Base-by-base conservation (phyloP, 2,329 filamentous ascomycete genomes). In the Venturia pyrina region DNA sequence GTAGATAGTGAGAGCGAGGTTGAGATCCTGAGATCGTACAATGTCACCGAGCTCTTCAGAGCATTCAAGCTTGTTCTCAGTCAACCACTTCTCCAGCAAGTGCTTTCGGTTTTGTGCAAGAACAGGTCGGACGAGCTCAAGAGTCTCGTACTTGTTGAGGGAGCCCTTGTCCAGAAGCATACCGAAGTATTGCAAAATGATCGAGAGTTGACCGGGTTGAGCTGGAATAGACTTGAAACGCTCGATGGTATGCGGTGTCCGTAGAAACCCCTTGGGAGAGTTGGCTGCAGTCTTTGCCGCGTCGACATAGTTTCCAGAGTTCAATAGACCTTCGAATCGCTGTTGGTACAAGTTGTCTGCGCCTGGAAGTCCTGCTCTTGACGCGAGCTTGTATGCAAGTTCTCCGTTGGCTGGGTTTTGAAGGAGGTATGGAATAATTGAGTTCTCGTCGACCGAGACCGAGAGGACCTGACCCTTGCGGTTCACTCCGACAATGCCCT, bases 41-140 rank as follows among this genome's bases (percentile, higher is more conserved):
- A 96, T 86, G 76, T 99, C 96, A 80, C 95, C 95, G 62, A 99
- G 86, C 77, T 97, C 91, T 80, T 99, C 95, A 0, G 95, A 98
- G 79, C 90, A 93, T 76, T 96, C 91, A 56, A 99, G 84, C 82
- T 99, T 99, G 78, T 91, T 89, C 79, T 98, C 95, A 74, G 89
- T 89, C 77, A 98, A 85, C 96, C 96, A 99, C 79, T 99, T 99
- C 79, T 98, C 95, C 37, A 99, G 85, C 34, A 99, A 81, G 74
- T 98, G 91, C 80, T 97, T 98, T 70, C 95, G 87, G 76, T 93
- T 95, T 78, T 99, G 95, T 66, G 89, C 87, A 66, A 99, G 84
- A 24, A 99, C 95, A 24, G 95, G 95, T 70, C 92, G 87, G 11
- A 95, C 93, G 68, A 99, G 83, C 80, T 99, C 95, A 48, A 99